Percentiles rank a stretch among this genome's conserved stretches.
Conservation (phyloP, 2,329 filamentous ascomycete genomes). For the Phyllosticta citrichinensis region DNA sequence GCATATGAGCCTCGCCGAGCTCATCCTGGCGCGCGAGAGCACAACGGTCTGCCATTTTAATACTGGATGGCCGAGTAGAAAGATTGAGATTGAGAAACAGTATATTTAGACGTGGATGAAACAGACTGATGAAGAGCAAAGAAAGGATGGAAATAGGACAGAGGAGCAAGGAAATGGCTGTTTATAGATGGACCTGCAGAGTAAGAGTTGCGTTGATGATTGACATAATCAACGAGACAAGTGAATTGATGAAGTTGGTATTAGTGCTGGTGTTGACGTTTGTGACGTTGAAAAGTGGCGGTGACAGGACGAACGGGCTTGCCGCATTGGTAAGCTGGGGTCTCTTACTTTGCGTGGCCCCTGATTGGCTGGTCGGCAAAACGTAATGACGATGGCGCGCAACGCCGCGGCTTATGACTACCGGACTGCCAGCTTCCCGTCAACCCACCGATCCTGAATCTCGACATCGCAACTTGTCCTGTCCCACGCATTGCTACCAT, state of each 20-base stretch:
- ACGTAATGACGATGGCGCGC: constrained; percentile 4
- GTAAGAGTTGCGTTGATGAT: not conserved
- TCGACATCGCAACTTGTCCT: not conserved
- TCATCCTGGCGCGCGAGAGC: too few relatives aligned
- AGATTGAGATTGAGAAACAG: not conserved
- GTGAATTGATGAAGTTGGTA: not conserved
- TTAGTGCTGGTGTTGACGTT: not conserved
- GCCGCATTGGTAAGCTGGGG: not conserved
- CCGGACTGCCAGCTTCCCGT: not conserved
- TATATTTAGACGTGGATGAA: not conserved
- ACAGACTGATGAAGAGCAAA: not conserved
- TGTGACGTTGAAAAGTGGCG: not conserved
- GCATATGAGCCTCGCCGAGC: too few relatives aligned
- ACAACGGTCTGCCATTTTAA: too few relatives aligned
- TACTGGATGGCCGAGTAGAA: too few relatives aligned
- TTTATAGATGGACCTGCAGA: not conserved
- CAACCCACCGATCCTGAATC: not conserved
- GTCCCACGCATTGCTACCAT: not conserved
- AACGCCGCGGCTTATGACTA: constrained; percentile 6
- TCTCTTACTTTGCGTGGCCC: not conserved
- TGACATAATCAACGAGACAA: constrained; percentile 10
- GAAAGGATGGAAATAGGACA: not conserved
- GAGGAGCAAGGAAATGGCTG: not conserved
- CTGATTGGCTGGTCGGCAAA: constrained; percentile 4
- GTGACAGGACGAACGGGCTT: not conserved